Evolutionary conservation across 148 eudicot species (phyloP), one percentile per base, ranked within the genome.

Genomic region (Rhododendron williamsianum): DNA sequence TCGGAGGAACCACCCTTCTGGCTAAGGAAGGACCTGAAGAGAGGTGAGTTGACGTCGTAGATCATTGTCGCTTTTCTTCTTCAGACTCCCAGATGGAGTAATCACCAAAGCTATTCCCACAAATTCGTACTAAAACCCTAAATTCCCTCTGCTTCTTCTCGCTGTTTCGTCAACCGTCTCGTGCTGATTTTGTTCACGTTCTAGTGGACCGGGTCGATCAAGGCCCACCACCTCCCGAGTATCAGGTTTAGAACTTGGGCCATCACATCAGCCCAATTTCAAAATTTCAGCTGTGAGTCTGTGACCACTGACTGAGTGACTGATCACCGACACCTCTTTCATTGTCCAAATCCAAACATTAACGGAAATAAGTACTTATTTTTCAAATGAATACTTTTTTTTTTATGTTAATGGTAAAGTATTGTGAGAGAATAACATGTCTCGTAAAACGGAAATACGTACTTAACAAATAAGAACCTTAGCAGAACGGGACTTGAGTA

Each of bases 1-100:
- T 92, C 94, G 82, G 93, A 87, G 73, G 93, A 58, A n/a, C 92
- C 92, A 16, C 94, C 94, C 93, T 90, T 92, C 87, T 92, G 94
- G 80, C 94, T 92, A 78, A 92, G 93, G 90, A 92, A 92, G 41
- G 93, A 92, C 6, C 94, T 88, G 89, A 92, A 92, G 65, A 92
- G 93, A 27, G 88, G 90, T 2, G 94, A 92, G 51, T 90, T 92
- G 6, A 92, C 94, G 94, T 92, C 94, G 92, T 92, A 92, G 35
- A 92, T 92, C 94, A 92, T 92, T 27, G 4, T 76, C 18, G 76
- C 48, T 82, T 43, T 82, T 81, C 38, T 30, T 54, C 63, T 43
- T 43, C 41, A 0, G 76, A 71, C 15, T 13, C 38, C 36, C 38
- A 46, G 10, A 10, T 41, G 45, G 45, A 30, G 12, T 35, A 71